Evolutionary conservation across 306 rosid species (phyloP).

Genomic region (Rosa multiflora): DNA sequence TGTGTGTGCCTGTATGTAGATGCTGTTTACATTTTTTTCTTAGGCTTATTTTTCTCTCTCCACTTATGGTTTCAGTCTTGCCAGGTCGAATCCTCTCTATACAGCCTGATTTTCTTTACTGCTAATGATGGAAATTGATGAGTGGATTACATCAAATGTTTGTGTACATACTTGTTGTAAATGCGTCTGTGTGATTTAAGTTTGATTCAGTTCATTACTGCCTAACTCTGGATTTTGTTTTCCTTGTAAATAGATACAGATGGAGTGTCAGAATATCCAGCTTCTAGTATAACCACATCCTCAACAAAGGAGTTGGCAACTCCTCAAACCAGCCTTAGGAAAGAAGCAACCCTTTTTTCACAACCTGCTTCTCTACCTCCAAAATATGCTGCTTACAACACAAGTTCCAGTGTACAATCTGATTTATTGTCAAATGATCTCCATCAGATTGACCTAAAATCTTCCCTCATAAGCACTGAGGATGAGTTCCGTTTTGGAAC

Average conservation of each 20-base stretch:
- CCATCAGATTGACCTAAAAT: constrained; percentile 61
- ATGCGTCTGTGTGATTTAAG: not conserved
- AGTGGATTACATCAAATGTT: not conserved
- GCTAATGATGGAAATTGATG: not conserved
- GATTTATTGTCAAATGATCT: constrained; percentile 50
- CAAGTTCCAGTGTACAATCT: constrained; percentile 51
- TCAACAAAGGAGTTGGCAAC: constrained; percentile 50
- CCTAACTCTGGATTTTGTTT: constrained; percentile 25
- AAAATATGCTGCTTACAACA: constrained; percentile 46
- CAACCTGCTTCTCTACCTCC: constrained; percentile 50
- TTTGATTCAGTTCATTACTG: not conserved
- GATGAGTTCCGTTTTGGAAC: constrained; percentile 64
- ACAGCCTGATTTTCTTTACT: not conserved
- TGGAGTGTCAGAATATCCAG: constrained; percentile 47
- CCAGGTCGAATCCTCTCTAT: not conserved
- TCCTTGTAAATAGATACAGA: constrained; percentile 52
- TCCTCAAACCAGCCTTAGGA: constrained; percentile 50
- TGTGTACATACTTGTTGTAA: not conserved
- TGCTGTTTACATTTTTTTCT: not conserved
- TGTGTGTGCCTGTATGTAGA: not conserved
- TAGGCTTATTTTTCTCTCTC: not conserved
- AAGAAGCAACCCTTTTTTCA: constrained; percentile 55
- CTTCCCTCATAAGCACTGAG: constrained; percentile 50
- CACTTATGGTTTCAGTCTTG: not conserved
- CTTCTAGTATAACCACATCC: constrained; percentile 35